Conservation (phyloP, 202 grass and related monocot species). For the Digitaria exilis region DNA sequence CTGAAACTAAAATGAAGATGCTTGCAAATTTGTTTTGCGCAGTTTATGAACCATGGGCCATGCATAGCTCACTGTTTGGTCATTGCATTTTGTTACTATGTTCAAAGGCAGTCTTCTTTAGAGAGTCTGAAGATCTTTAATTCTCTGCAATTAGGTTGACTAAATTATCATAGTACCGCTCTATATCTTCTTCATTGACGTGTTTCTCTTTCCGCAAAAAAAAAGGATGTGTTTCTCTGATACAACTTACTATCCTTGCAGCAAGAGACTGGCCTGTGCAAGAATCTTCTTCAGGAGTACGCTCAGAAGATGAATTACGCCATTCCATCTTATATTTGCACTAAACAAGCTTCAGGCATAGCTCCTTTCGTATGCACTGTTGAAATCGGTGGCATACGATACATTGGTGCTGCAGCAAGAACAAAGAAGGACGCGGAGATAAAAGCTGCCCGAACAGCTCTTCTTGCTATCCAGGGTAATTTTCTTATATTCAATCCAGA, state of each 20-base stretch:
- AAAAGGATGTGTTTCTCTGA: no score
- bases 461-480: conserved; percentile 78
- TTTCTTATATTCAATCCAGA: conserved; percentile 6
- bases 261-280: conserved; percentile 96
- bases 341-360: conserved; percentile 53
- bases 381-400: conserved; percentile 90
- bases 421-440: conserved; percentile 91
- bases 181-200: background rate
- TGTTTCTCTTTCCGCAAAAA: no score
- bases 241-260: conserved; percentile 44
- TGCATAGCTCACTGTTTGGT: background rate
- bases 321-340: conserved; percentile 79
- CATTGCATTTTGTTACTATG: background rate
- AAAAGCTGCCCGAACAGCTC: conserved; percentile 91
- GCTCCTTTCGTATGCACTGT: conserved; percentile 74
- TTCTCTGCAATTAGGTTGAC: background rate
- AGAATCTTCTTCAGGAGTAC: conserved; percentile 98
- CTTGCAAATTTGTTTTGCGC: background rate
- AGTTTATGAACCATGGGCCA: conserved; percentile 4
- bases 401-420: conserved; percentile 81
- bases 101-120: background rate
- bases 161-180: background rate
- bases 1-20: conserved; percentile 1
- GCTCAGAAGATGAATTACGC: conserved; percentile 99
- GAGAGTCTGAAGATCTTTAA: background rate